These are phyloP conservation scores for Suhomyces wounanorum DNA, from an alignment of 1,139 yeast species.

Conservation along the genomic window DNA sequence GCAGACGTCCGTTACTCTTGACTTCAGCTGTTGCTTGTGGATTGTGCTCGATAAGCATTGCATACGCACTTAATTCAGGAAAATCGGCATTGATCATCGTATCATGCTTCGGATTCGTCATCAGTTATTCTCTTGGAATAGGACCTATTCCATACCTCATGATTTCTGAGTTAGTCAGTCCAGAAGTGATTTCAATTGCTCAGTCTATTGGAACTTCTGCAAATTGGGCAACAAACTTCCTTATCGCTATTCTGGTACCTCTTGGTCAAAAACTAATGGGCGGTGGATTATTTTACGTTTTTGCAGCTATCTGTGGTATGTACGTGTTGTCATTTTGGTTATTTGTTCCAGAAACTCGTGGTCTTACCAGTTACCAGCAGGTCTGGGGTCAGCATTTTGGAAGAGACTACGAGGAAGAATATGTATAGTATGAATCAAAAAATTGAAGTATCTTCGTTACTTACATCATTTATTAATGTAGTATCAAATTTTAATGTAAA, in stretches of 20 bases:
- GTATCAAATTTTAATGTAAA: too few species aligned
- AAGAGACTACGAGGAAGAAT: neutral
- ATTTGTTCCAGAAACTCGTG: constrained; percentile 40
- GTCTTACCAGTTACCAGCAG: constrained; percentile 25
- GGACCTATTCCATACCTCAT: constrained; percentile 33
- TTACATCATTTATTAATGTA: too few species aligned
- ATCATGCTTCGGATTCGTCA: constrained; percentile 23
- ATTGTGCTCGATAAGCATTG: constrained; percentile 18
- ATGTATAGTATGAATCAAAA: neutral
- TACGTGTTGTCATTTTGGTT: constrained; percentile 24
- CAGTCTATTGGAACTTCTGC: constrained; percentile 25
- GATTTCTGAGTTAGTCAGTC: constrained; percentile 25
- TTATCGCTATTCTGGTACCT: constrained; percentile 30
- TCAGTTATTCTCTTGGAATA: constrained; percentile 24
- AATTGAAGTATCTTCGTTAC: neutral
- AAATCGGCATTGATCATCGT: constrained; percentile 17
- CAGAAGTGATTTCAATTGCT: constrained; percentile 24
- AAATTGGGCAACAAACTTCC: constrained; percentile 25
- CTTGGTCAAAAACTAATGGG: constrained; percentile 27
- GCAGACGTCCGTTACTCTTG: constrained; percentile 23
- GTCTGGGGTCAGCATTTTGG: constrained; percentile 27
- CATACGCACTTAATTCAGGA: constrained; percentile 16
- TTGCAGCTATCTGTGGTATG: constrained; percentile 24
- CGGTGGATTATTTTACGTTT: constrained; percentile 34
- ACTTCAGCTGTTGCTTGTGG: constrained; percentile 19